Evolutionary conservation across 2,329 filamentous ascomycete genomes (phyloP), one percentile per base, ranked within the genome.

Genomic region (Fusarium palustre): DNA sequence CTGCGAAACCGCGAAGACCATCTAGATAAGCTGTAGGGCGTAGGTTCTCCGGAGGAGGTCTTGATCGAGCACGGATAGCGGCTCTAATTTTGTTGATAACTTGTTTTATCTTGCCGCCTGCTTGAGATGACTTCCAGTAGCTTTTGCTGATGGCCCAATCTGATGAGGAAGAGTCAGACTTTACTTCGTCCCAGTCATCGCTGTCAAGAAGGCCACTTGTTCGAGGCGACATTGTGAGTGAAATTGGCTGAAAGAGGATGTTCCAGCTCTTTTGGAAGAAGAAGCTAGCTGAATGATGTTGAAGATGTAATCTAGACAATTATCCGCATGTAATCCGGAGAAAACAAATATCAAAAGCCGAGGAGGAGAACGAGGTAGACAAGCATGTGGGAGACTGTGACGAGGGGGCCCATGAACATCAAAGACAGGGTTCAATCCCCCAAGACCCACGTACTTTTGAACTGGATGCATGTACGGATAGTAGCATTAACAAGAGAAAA

Each of bases 1-100:
- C 88, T 7, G 89, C 89, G 65, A 91, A 90, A 5, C 90, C 90
- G 73, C 90, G 81, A 16, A 92, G 79, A 16, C 90, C 90, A 69
- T 92, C 90, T 7, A 79, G 64, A 69, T 87, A 89, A n/a, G 87
- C 86, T 7, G 87, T 90, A 20, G 81, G 79, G 9, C 85, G 79
- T 16, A 84, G 76, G 16, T 72, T 76, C 8, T 74, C 72, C 2
- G 69, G 15, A 11, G 33, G 55, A 7, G 67, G 57, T 2, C 66
- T 52, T 41, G 66, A 45, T 45, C 64, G 70, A 5, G 67, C 48
- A 55, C 69, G 70, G 25, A 69, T 54, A 2, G 56, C 47, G 9
- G 59, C 55, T 49, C 48, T 68, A 48, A 71, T 45, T 25, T 41
- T 52, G 33, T 53, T 57, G 38, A 66, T 2, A 16, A 55, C 28